Percentiles rank a stretch among this genome's conserved stretches.
Conservation (phyloP, 805 yeast species). For the Teunomyces panamensis region DNA sequence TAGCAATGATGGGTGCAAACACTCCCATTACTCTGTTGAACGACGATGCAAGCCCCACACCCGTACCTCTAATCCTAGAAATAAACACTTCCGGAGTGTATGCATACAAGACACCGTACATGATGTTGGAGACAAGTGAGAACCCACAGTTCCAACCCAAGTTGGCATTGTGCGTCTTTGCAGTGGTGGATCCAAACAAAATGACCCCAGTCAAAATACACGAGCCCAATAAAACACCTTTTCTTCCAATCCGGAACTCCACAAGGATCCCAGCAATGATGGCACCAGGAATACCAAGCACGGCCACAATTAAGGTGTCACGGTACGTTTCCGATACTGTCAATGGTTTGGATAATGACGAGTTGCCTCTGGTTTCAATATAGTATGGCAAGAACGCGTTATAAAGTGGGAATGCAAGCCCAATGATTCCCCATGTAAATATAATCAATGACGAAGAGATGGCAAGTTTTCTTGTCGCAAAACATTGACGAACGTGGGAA, state of each 20-base stretch:
- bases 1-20: conserved; percentile 54
- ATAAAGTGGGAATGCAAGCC: conserved; percentile 57
- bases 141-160: conserved; percentile 49
- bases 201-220: conserved; percentile 54
- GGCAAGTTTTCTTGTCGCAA: conserved; percentile 44
- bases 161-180: conserved; percentile 46
- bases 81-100: conserved; percentile 67
- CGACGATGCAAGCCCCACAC: conserved; percentile 58
- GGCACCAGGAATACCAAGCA: conserved; percentile 33
- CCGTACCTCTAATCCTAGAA: conserved; percentile 49
- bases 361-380: conserved; percentile 41
- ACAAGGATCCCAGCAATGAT: conserved; percentile 31
- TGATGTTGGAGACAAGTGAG: conserved; percentile 47
- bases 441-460: conserved; percentile 41
- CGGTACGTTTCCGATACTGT: conserved; percentile 32
- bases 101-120: conserved; percentile 60
- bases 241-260: conserved; percentile 46
- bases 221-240: conserved; percentile 55
- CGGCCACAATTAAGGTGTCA: conserved; percentile 29
- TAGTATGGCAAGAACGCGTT: conserved; percentile 54
- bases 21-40: conserved; percentile 52
- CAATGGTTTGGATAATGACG: conserved; percentile 22
- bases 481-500: conserved; percentile 45
- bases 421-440: conserved; percentile 55
- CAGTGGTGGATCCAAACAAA: conserved; percentile 61